Evolutionary conservation across 768 basidiomycete genomes (phyloP).

Genomic region (Amanita pallidorosea): DNA sequence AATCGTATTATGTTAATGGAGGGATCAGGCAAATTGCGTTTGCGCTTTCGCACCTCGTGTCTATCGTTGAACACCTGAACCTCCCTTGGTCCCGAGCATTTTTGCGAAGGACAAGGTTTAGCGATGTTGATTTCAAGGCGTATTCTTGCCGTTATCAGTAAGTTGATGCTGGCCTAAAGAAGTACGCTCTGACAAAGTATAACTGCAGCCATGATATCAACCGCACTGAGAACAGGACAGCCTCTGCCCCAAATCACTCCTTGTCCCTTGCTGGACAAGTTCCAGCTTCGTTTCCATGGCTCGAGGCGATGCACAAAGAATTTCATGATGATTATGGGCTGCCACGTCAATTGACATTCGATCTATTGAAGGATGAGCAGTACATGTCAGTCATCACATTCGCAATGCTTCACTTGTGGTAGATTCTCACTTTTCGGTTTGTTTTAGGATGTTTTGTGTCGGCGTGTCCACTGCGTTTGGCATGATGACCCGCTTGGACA

Average conservation of each 20-base stretch:
- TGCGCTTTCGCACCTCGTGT: slow-evolving; percentile 63
- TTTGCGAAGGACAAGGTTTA: slow-evolving; percentile 60
- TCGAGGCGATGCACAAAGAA: slow-evolving; percentile 60
- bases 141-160: slow-evolving; percentile 72
- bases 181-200: background rate
- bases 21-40: slow-evolving; percentile 50
- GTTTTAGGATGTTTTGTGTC: slow-evolving; percentile 52
- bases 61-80: slow-evolving; percentile 62
- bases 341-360: slow-evolving; percentile 57
- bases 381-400: slow-evolving; percentile 47
- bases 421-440: background rate
- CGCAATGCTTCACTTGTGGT: background rate
- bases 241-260: slow-evolving; percentile 85
- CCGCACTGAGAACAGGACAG: slow-evolving; percentile 58
- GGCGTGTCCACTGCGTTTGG: slow-evolving; percentile 61
- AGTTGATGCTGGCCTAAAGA: slow-evolving; percentile 11
- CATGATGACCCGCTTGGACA: slow-evolving; percentile 64
- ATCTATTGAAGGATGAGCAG: slow-evolving; percentile 67
- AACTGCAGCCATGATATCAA: slow-evolving; percentile 59
- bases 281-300: slow-evolving; percentile 35
- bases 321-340: slow-evolving; percentile 69
- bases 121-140: slow-evolving; percentile 75
- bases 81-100: slow-evolving; percentile 72
- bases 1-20: background rate
- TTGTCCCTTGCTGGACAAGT: slow-evolving; percentile 48